Conservation (phyloP, 2,329 filamentous ascomycete genomes). For the Alternaria conjuncta region DNA sequence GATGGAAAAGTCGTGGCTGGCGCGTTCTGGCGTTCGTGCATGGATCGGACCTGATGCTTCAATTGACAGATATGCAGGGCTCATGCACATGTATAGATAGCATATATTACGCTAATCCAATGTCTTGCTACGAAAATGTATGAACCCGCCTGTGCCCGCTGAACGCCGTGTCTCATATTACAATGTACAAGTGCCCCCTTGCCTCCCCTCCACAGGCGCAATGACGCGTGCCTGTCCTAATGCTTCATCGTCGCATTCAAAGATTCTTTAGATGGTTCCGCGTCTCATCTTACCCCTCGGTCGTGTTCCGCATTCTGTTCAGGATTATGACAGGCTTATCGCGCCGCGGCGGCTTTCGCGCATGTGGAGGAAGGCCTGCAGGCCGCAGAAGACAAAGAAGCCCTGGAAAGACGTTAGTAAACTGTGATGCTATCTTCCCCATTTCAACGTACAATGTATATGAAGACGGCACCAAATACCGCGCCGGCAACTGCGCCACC, state of each 20-base stretch:
- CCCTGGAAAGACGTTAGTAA: slow-evolving; percentile 53
- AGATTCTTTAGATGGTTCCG: background rate
- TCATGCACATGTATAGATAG: slow-evolving; percentile 1
- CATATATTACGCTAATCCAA: slow-evolving; percentile 8
- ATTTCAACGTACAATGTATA: slow-evolving; percentile 78
- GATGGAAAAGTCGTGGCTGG: background rate
- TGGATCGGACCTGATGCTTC: background rate
- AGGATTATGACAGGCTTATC: slow-evolving; percentile 71
- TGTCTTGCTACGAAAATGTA: slow-evolving; percentile 10
- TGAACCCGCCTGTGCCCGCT: slow-evolving; percentile 2
- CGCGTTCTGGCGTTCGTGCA: slow-evolving; percentile 9
- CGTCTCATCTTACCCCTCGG: background rate
- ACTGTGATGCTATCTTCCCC: background rate
- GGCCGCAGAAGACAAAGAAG: slow-evolving; percentile 90
- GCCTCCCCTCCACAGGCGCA: background rate
- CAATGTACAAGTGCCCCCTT: slow-evolving; percentile 11
- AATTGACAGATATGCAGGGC: background rate
- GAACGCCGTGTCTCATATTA: slow-evolving; percentile 31
- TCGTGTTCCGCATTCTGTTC: background rate
- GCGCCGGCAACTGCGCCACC: slow-evolving; percentile 80
- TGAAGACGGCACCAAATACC: slow-evolving; percentile 84
- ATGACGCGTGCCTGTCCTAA: background rate
- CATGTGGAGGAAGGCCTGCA: slow-evolving; percentile 85
- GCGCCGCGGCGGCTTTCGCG: slow-evolving; percentile 83
- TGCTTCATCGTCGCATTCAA: background rate